phyloP scores from a whole-genome alignment of 352 stramenopile genomes.

The Phytophthora citrophthora region DNA sequence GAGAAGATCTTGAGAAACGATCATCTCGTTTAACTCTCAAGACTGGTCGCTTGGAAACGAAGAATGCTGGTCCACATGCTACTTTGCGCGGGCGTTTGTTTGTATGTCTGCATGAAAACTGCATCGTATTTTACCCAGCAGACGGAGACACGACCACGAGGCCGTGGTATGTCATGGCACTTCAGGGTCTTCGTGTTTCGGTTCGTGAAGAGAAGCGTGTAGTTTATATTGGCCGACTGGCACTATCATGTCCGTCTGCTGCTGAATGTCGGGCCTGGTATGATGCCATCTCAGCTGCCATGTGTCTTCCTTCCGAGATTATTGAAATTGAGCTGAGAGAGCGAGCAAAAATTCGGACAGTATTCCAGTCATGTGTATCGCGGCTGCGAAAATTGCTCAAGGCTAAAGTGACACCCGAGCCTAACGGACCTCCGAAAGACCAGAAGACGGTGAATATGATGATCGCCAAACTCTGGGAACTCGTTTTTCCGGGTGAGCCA shows the following conservation, averaged over 20 bases:
- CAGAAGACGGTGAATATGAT: slow-evolving; percentile 81
- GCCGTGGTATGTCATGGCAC: slow-evolving; percentile 82
- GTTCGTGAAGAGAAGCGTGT: slow-evolving; percentile 72
- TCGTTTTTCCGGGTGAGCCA: slow-evolving; percentile 62
- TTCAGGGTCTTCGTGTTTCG: slow-evolving; percentile 70
- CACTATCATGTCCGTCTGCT: slow-evolving; percentile 57
- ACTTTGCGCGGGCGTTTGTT: slow-evolving; percentile 80
- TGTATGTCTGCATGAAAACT: slow-evolving; percentile 82
- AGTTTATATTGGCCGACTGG: slow-evolving; percentile 67
- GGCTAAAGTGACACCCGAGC: slow-evolving; percentile 79
- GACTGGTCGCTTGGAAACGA: slow-evolving; percentile 68
- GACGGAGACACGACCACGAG: slow-evolving; percentile 60
- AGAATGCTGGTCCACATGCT: slow-evolving; percentile 78
- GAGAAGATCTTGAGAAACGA: slow-evolving; percentile 71
- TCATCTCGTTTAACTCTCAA: slow-evolving; percentile 80
- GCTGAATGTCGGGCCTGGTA: slow-evolving; percentile 75
- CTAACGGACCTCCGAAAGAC: slow-evolving; percentile 70
- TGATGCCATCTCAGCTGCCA: slow-evolving; percentile 68
- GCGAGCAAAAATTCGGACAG: slow-evolving; percentile 70
- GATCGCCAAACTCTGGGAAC: slow-evolving; percentile 74
- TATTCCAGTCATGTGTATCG: slow-evolving; percentile 70
- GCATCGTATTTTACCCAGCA: slow-evolving; percentile 80
- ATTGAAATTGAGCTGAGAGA: slow-evolving; percentile 83
- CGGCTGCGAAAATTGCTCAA: slow-evolving; percentile 79
- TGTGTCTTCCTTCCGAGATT: slow-evolving; percentile 66